Percentiles rank a stretch among this genome's conserved stretches.
Evolutionary conservation across 2,329 filamentous ascomycete species (phyloP).

Genomic region (Cladosporium sp.): DNA sequence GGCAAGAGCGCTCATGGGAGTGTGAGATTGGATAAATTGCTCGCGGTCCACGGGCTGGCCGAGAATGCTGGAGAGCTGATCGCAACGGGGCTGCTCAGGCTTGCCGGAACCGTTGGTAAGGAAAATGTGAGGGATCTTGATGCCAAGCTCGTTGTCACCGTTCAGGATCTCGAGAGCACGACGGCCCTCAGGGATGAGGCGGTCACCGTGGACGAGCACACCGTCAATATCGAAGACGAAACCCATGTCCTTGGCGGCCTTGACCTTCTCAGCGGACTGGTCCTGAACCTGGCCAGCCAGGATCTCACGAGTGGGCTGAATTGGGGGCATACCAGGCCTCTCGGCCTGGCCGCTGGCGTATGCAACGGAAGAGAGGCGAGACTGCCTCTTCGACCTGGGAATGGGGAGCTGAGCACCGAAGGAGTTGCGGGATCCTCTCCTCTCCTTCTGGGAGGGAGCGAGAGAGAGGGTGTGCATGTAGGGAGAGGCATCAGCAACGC

Average conservation of each 20-base stretch:
- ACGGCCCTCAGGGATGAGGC: slow-evolving; percentile 68
- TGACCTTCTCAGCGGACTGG: slow-evolving; percentile 65
- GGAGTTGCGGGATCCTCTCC: slow-evolving; percentile 72
- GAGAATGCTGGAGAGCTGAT: slow-evolving; percentile 69
- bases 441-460: slow-evolving; percentile 66
- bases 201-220: slow-evolving; percentile 72
- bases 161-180: slow-evolving; percentile 70
- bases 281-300: slow-evolving; percentile 71
- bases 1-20: slow-evolving; percentile 72
- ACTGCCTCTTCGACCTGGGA: slow-evolving; percentile 68
- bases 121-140: slow-evolving; percentile 76
- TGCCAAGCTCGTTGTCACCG: slow-evolving; percentile 74
- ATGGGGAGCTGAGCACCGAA: slow-evolving; percentile 74
- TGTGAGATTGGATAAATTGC: slow-evolving; percentile 78
- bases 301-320: slow-evolving; percentile 66
- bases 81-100: slow-evolving; percentile 64
- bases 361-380: slow-evolving; percentile 65
- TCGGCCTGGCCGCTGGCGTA: slow-evolving; percentile 49
- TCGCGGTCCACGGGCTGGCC: slow-evolving; percentile 66
- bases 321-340: slow-evolving; percentile 60
- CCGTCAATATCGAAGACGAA: slow-evolving; percentile 80
- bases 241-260: slow-evolving; percentile 74
- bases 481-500: slow-evolving; percentile 66
- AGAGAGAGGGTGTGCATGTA: slow-evolving; percentile 75
- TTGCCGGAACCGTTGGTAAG: slow-evolving; percentile 75